phyloP scores from a whole-genome alignment of 139 green algal genomes.

The Closterium sp. region DNA sequence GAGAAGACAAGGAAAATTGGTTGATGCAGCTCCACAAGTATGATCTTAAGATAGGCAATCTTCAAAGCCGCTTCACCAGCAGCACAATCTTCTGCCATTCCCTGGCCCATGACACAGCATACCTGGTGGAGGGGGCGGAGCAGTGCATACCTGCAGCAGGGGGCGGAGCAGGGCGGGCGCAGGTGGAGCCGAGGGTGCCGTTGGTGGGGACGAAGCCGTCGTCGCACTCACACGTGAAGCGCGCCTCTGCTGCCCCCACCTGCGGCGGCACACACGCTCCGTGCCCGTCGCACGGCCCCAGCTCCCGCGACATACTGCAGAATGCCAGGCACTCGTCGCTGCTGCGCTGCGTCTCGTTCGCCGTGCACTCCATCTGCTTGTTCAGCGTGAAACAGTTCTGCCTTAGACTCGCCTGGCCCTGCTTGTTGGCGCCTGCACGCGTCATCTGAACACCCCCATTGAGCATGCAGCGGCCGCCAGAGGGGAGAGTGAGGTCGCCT shows the following conservation, averaged over 20 bases:
- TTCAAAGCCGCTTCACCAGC: too few relatives aligned
- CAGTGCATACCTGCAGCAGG: neutral
- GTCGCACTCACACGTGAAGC: neutral
- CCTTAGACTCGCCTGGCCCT: neutral
- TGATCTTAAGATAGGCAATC: too few relatives aligned
- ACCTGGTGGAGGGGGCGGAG: too few relatives aligned
- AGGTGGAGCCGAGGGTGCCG: neutral
- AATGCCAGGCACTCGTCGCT: neutral
- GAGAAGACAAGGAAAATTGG: too few relatives aligned
- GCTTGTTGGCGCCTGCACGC: neutral
- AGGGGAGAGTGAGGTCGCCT: neutral
- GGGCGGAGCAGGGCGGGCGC: neutral
- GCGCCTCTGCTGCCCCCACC: neutral
- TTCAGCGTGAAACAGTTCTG: neutral
- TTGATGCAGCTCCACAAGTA: too few relatives aligned
- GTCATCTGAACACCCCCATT: neutral
- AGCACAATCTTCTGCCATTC: too few relatives aligned
- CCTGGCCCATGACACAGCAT: too few relatives aligned
- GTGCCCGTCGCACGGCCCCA: neutral
- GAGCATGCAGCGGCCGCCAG: neutral
- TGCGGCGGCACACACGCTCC: neutral
- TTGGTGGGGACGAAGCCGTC: neutral
- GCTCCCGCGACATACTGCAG: neutral
- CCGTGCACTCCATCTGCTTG: neutral
- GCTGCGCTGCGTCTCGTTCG: neutral